Base-by-base conservation (phyloP, 139 green algal species). In the Coccomyxa sp. region DNA sequence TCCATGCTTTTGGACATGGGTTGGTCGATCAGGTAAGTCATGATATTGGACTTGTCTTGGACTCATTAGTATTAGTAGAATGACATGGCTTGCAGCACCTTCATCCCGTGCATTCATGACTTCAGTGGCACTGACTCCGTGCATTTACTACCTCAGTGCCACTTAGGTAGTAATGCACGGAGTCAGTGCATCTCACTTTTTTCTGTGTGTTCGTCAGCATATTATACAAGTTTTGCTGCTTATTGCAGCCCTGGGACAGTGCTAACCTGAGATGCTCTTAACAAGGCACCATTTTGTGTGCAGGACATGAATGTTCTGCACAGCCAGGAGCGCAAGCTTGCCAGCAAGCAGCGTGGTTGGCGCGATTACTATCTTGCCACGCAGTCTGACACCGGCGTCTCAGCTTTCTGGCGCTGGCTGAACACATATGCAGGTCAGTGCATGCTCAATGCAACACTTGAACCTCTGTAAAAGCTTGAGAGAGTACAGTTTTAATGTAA, bases 281-380 rank as follows among this genome's bases (percentile, higher is more conserved):
- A 71, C 63, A 71, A 25, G 18, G 63, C 21, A 9, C 18, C 21
- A 25, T 9, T 21, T 21, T 71, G 63, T 11, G 63, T 71, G 21
- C 63, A 78, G 71, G 71, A 78, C 71, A 78, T 78, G 71, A 31
- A 38, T 31, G 71, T 78, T 25, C 12, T 78, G 71, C 71, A 78
- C 71, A 28, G 30, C 23, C 71, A 78, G 71, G 71, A 78, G 71
- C 71, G 71, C 23, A 31, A 38, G 27, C 71, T 78, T 25, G 71
- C 71, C 17, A 9, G 14, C 23, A 38, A 31, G 27, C 71, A 25
- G 71, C 71, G 71, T 27, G 71, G 71, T 27, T 78, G 25, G 27
- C 71, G 71, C 23, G 71, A 78, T 38, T 78, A 78, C 71, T 78
- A 78, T 27, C 71, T 78, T 1, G 27, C 71, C 12, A 78, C 71